Evolutionary conservation across 108 stramenopile species (phyloP), one percentile per base, ranked within the genome.

Genomic region (Nannochloropsis salina): DNA sequence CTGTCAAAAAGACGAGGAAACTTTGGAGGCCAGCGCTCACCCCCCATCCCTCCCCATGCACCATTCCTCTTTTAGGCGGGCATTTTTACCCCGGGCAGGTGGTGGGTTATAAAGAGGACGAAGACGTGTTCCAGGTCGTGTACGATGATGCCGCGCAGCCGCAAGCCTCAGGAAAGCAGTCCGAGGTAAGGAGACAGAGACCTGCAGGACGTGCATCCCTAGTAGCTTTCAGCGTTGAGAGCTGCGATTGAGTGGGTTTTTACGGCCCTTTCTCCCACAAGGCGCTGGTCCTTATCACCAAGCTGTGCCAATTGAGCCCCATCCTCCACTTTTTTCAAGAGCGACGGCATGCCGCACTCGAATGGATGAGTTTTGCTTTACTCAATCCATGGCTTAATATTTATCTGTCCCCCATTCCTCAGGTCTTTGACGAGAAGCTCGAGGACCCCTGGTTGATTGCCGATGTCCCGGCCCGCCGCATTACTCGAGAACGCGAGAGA

Each of bases 351-450:
- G 31, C 31, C 31, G 31, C 31, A 31, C 31, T 31, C 31, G 31
- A 31, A 31, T 31, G 0, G 31, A 31, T 31, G 31, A 31, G 31
- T 31, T 31, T 31, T 31, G 31, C 31, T 31, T 31, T 31, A 31
- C 31, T 31, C 31, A 31, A 31, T 31, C 31, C 31, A 31, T 31
- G 31, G 31, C 31, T 31, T 74, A n/a, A 1, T 74, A 15, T n/a
- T n/a, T 6, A 6, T 74, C 61, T 74, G 15, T 8, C 6, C 6
- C 20, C 61, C 61, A n/a, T 74, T 74, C 61, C 20, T n/a, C 61
- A 74, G 61, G 6, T 74, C 61, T 74, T n/a, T 6, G 61, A 74
- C 61, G 61, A 74, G 61, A 74, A 74, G 61, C 61, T 74, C n/a
- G 61, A 74, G 20, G 61, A 74, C 61, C 61, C 61, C 61, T 74